Base-by-base conservation (phyloP, 768 basidiomycete genomes). In the Kwoniella europaea region DNA sequence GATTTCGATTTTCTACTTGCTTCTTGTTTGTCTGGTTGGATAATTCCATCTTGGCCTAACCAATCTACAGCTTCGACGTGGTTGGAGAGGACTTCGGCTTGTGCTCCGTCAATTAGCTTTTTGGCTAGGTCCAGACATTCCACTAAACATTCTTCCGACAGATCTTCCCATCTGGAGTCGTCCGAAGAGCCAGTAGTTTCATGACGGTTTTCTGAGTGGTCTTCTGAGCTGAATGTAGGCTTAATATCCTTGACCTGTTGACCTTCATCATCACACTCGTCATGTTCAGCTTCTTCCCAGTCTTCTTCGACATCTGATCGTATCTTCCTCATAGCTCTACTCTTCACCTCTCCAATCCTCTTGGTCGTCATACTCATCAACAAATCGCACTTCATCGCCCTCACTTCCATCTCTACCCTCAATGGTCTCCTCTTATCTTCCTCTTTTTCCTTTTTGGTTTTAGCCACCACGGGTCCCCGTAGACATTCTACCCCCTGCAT, bases 361-460 rank as follows among this genome's bases (percentile, higher is more conserved):
- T 61, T 50, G 22, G 70, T 76, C 4, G 76, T 74, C 72, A 79
- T 75, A 41, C 65, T 71, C 44, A 77, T 18, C 12, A 71, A 60
- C 59, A 79, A 27, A 60, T 79, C 78, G 24, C 65, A 66, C 52
- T 57, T 58, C 10, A 79, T 58, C 43, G 76, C 24, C 27, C 60
- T 46, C 22, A 68, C 78, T 59, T 79, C 77, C 20, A 75, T 58
- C 10, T 52, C 66, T 10, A 79, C 66, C 50, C 75, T 63, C 12
- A 53, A 27, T 3, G 71, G 71, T 44, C 71, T 55, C 10, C 73
- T 42, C 5, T 42, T 60, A 41, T 63, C 68, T 13, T 71, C 76
- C 27, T 67, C 68, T 54, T 62, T 55, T 52, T 69, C 15, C 22
- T 43, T 63, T 27, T 65, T 58, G 10, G 41, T 63, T 44, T 58